Conservation (phyloP, 192 early-diverging fungal genomes). For the Rhizophagus sp. region DNA sequence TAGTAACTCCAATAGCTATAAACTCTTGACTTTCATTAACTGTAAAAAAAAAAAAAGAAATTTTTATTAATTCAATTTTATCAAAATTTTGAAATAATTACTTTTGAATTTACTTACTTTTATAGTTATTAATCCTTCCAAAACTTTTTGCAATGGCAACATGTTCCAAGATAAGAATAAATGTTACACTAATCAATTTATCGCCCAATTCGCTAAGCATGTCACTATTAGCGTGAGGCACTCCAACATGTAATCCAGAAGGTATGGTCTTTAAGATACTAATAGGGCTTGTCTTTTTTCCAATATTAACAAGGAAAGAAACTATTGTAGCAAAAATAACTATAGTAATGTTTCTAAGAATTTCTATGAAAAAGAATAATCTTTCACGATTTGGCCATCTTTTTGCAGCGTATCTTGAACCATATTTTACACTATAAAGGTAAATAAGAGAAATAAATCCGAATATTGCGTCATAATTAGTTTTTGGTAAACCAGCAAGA, state of each 20-base stretch:
- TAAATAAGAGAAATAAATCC: slow-evolving; percentile 53
- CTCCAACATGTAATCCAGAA: slow-evolving; percentile 65
- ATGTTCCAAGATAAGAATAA: slow-evolving; percentile 88
- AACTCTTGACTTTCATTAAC: slow-evolving; percentile 83
- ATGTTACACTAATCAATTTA: slow-evolving; percentile 54
- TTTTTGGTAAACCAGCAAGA: slow-evolving; percentile 40
- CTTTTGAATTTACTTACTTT: slow-evolving; percentile 45
- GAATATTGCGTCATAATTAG: slow-evolving; percentile 60
- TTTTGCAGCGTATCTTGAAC: slow-evolving; percentile 34
- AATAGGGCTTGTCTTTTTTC: slow-evolving; percentile 43
- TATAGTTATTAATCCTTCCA: slow-evolving; percentile 85
- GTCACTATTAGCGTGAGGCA: slow-evolving; percentile 38
- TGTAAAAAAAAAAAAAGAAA: background rate
- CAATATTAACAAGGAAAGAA: slow-evolving; percentile 63
- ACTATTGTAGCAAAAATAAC: slow-evolving; percentile 74
- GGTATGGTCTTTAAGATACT: slow-evolving; percentile 75
- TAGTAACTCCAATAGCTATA: slow-evolving; percentile 86
- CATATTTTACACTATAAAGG: slow-evolving; percentile 44
- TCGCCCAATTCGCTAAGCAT: background rate
- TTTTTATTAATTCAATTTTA: background rate
- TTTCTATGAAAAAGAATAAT: slow-evolving; percentile 65
- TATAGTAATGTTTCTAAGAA: slow-evolving; percentile 73
- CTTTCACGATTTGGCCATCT: slow-evolving; percentile 50
- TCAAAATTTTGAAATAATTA: too few relatives aligned
- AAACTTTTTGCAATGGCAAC: slow-evolving; percentile 88